A percentile compares a stretch with the other conserved stretches of the same genome.
Conservation (phyloP, 371 early-diverging fungal species). For the Circinella minor region DNA sequence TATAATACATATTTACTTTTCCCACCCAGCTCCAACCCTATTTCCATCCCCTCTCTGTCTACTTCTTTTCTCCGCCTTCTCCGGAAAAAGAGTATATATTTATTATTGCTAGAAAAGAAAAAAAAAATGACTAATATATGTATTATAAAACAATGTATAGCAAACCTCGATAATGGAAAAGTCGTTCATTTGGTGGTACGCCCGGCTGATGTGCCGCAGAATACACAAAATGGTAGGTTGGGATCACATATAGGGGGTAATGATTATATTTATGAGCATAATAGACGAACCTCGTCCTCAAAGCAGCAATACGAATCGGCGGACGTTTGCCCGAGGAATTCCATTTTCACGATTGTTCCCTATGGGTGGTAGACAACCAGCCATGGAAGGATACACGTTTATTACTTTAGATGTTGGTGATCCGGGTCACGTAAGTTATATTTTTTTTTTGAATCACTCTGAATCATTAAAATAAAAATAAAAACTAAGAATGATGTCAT, state of each 20-base stretch:
- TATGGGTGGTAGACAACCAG: constrained; percentile 23
- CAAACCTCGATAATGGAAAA: constrained; percentile 62
- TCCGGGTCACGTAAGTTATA: constrained; percentile 36
- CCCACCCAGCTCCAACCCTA: background rate
- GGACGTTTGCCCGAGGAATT: constrained; percentile 21
- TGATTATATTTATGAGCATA: constrained; percentile 3
- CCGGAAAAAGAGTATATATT: background rate
- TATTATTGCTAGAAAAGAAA: background rate
- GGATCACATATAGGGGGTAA: constrained; percentile 4
- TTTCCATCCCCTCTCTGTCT: too few relatives aligned
- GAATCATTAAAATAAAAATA: background rate
- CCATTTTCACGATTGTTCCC: constrained; percentile 28
- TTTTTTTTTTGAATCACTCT: background rate
- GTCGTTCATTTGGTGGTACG: constrained; percentile 66
- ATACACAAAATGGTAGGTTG: constrained; percentile 55
- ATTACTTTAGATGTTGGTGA: constrained; percentile 50
- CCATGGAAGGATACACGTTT: constrained; percentile 56
- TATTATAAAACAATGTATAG: constrained; percentile 15
- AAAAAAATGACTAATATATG: background rate
- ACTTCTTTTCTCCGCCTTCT: too few relatives aligned
- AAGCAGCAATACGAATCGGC: constrained; percentile 14
- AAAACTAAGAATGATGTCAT: background rate
- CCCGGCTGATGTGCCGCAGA: constrained; percentile 57
- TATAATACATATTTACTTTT: background rate
- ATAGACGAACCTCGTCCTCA: constrained; percentile 33